Evolutionary conservation across 805 yeast genomes (phyloP), one percentile per base, ranked within the genome.

Genomic region (Alloascoidea africana): DNA sequence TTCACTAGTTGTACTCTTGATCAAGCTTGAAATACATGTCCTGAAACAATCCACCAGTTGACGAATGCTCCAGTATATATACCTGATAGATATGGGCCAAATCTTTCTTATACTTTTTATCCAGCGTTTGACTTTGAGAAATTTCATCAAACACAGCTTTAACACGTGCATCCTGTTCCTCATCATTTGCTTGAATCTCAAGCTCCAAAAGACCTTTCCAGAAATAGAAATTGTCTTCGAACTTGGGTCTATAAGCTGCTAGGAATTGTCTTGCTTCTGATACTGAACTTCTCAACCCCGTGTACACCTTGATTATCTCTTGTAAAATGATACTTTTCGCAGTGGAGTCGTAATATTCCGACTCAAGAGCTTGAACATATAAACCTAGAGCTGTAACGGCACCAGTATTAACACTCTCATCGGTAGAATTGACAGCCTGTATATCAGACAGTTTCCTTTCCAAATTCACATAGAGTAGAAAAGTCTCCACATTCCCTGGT

Each of bases 161-260:
- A 16, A 41, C 42, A 16, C 17, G 18, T 18, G 16, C 14, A 35
- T 35, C 32, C 6, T 37, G 23, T 4, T 16, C 14, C 16, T 23
- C 15, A 3, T 38, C 19, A 32, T 47, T 23, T 23, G 30, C 44
- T n/a, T 39, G 43, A n/a, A 53, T 38, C 35, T 54, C 59, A 33
- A 54, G 53, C 18, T 42, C 41, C 18, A 56, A 46, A 36, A 44
- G 55, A n/a, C 48, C 41, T 19, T 44, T 45, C 60, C 61, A 56
- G 38, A 54, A 56, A 18, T 43, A 37, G 35, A 45, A 46, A 27
- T 45, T 44, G 17, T 43, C 49, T 30, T 45, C 34, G 19, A 44
- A 50, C 30, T 39, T 38, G 17, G 27, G 33, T 8, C 37, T 32
- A 13, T 30, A 34, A 30, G 40, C 34, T 14, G 17, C 33, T 17